Base-by-base conservation (phyloP, 371 early-diverging fungal species). In the Lichtheimia hyalospora region DNA sequence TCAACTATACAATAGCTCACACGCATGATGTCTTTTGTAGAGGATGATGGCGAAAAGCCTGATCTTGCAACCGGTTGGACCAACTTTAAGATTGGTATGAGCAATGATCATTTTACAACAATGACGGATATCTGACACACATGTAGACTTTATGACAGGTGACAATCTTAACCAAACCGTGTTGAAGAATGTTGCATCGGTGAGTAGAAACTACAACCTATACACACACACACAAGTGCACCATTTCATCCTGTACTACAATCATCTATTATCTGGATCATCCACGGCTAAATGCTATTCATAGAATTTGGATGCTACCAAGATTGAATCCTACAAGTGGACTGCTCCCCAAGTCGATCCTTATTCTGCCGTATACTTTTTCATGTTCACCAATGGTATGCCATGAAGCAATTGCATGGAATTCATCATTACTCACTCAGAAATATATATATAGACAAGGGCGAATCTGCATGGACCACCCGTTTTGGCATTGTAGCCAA, bases 131-230 rank as follows among this genome's bases (percentile, higher is more conserved):
- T 0, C 2, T 46, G 6, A 21, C 46, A 5, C n/a, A 8, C n/a
- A 16, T 21, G 16, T 46, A 74, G 74, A 74, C 50, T 70, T 74
- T 40, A 74, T 74, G 74, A 74, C 74, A 18, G 74, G 74, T 15
- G 70, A 69, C 51, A 74, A 74, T 46, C 16, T 43, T n/a, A 61
- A 74, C 51, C 70, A 70, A 49, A 62, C 49, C 5, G 49, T 63
- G 51, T 54, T 74, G 58, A 44, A 43, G 5, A 74, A 62, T 21
- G 63, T 74, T 66, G 74, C 68, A 21, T 54, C 66, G n/a, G 74
- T 68, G 64, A 55, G 62, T 46, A 21, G 0, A 34, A 34, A 34
- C 10, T 7, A 27, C 5, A 25, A 25, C 25, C 25, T 25, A 25
- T n/a, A n/a, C n/a, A n/a, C 25, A 25, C 2, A 25, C 25, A 2